Conservation (phyloP, 805 yeast genomes). For the Teunomyces tritomae region DNA sequence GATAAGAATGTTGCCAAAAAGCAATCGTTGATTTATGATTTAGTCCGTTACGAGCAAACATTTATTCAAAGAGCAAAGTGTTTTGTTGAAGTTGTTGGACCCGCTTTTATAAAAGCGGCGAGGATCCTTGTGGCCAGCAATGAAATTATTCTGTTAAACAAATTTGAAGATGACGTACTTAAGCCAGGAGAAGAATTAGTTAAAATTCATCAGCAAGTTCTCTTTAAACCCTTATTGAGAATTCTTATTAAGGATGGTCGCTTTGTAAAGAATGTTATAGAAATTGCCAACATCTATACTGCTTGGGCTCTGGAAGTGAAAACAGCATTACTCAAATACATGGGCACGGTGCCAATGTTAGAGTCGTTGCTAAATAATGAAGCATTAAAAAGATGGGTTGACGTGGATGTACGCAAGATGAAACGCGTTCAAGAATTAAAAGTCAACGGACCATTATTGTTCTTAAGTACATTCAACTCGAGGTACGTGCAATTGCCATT, state of each 20-base stretch:
- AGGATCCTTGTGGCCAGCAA: conserved; percentile 18
- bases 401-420: conserved; percentile 48
- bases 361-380: conserved; percentile 53
- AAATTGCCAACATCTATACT: conserved; percentile 57
- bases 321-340: conserved; percentile 54
- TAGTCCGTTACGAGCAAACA: conserved; percentile 67
- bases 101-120: conserved; percentile 35
- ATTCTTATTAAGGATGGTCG: conserved; percentile 64
- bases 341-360: conserved; percentile 58
- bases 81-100: conserved; percentile 49
- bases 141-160: conserved; percentile 28
- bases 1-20: conserved; percentile 54
- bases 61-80: conserved; percentile 66
- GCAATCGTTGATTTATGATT: conserved; percentile 75
- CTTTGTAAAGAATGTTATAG: conserved; percentile 49
- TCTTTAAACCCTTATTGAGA: conserved; percentile 57
- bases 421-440: conserved; percentile 47
- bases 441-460: conserved; percentile 39
- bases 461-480: conserved; percentile 43
- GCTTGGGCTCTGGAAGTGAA: conserved; percentile 64
- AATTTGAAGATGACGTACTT: conserved; percentile 59
- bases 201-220: conserved; percentile 48
- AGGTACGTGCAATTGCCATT: conserved; percentile 54
- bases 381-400: conserved; percentile 56
- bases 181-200: conserved; percentile 55